These are phyloP conservation scores for Candida argentea DNA, from an alignment of 805 yeast species.

Conservation along the genomic window DNA sequence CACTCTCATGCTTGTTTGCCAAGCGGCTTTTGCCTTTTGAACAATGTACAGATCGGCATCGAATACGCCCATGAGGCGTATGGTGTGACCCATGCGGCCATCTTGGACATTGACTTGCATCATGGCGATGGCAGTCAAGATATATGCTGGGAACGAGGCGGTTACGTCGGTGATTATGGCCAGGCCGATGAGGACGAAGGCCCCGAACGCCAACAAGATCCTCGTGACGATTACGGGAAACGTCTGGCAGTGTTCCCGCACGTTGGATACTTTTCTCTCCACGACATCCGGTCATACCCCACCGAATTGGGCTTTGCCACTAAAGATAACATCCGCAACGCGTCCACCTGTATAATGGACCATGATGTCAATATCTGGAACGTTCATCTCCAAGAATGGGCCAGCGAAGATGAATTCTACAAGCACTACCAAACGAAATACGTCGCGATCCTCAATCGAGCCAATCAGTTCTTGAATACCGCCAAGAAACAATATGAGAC, in stretches of 20 bases:
- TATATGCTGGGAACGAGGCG: conserved; percentile 72
- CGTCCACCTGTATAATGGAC: conserved; percentile 68
- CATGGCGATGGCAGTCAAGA: conserved; percentile 90
- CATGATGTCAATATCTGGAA: conserved; percentile 80
- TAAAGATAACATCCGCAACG: conserved; percentile 59
- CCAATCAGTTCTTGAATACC: conserved; percentile 49
- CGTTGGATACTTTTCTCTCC: conserved; percentile 75
- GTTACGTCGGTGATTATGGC: conserved; percentile 40
- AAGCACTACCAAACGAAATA: conserved; percentile 51
- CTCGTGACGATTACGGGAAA: conserved; percentile 40
- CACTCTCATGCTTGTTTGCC: conserved; percentile 80
- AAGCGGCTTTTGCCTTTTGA: conserved; percentile 73
- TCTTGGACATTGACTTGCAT: conserved; percentile 74
- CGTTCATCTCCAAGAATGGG: conserved; percentile 64
- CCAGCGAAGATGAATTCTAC: conserved; percentile 54
- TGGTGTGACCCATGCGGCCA: conserved; percentile 69
- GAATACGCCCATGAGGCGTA: conserved; percentile 61
- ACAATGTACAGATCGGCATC: conserved; percentile 72
- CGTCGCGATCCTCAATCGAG: conserved; percentile 51
- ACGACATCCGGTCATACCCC: conserved; percentile 80
- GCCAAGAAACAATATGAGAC: conserved; percentile 36
- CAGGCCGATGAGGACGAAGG: conserved; percentile 37
- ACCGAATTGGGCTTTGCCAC: conserved; percentile 73
- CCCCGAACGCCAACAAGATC: conserved; percentile 15
- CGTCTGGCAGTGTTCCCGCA: conserved; percentile 39